Evolutionary conservation across 805 yeast genomes (phyloP).

Genomic region (Novakomyces olei): DNA sequence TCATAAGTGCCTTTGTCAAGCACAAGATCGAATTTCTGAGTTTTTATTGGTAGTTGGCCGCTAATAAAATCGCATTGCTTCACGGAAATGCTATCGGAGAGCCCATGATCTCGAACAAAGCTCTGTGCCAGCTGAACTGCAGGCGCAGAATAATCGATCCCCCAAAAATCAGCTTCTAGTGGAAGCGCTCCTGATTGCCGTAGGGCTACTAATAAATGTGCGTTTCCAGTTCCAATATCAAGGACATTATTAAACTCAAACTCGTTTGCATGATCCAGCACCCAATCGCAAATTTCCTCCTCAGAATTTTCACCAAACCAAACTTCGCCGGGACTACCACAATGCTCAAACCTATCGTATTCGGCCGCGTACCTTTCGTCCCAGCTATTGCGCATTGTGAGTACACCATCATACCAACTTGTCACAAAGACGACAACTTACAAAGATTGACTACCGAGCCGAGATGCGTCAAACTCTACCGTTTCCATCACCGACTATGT

Average conservation of each 20-base stretch:
- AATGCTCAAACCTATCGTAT: too few relatives aligned
- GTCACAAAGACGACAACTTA: too few relatives aligned
- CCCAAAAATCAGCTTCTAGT: constrained; percentile 15
- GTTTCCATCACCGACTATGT: too few relatives aligned
- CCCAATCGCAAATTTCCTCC: constrained; percentile 50
- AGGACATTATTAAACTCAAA: constrained; percentile 19
- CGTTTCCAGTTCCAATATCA: constrained; percentile 93
- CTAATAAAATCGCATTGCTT: constrained; percentile 47
- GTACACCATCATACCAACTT: too few relatives aligned
- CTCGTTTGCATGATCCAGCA: constrained; percentile 25
- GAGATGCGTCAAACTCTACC: too few relatives aligned
- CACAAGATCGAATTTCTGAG: constrained; percentile 41
- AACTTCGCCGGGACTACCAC: too few relatives aligned
- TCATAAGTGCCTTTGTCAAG: constrained; percentile 91
- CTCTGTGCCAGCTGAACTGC: constrained; percentile 55
- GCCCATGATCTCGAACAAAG: constrained; percentile 25
- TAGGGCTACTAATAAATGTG: constrained; percentile 59
- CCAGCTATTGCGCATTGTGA: too few relatives aligned
- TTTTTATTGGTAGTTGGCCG: constrained; percentile 16
- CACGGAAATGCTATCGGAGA: constrained; percentile 24
- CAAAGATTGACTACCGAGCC: too few relatives aligned
- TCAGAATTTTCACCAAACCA: constrained; percentile 98
- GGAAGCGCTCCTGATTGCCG: constrained; percentile 28
- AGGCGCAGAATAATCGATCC: constrained; percentile 68
- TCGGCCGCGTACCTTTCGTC: too few relatives aligned